A percentile compares a stretch with the other conserved stretches of the same genome.
These are phyloP conservation scores for Elsinoe necatrix DNA, from an alignment of 2,329 filamentous ascomycete species.

Conservation along the genomic window DNA sequence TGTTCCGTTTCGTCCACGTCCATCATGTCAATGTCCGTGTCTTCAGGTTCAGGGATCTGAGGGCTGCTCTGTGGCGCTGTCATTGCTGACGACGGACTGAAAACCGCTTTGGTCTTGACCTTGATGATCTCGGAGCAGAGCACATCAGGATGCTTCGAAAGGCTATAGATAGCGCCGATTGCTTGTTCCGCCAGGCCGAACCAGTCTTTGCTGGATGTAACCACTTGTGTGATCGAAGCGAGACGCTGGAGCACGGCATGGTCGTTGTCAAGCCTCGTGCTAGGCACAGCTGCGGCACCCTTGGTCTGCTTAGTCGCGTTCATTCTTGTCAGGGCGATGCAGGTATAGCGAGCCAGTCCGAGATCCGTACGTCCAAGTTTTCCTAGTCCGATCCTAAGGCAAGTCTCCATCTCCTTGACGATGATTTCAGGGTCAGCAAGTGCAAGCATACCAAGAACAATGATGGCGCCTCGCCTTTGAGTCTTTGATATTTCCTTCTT, in stretches of 20 bases:
- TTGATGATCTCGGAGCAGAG: slow-evolving; percentile 86
- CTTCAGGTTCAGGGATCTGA: slow-evolving; percentile 26
- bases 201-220: slow-evolving; percentile 88
- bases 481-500: slow-evolving; percentile 86
- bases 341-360: slow-evolving; percentile 88
- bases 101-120: slow-evolving; percentile 77
- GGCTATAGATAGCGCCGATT: slow-evolving; percentile 85
- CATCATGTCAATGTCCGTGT: slow-evolving; percentile 32
- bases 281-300: slow-evolving; percentile 53
- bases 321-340: slow-evolving; percentile 83
- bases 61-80: slow-evolving; percentile 21
- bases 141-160: slow-evolving; percentile 89
- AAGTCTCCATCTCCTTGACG: slow-evolving; percentile 88
- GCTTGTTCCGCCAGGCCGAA: slow-evolving; percentile 91
- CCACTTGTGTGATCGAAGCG: slow-evolving; percentile 75
- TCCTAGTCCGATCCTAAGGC: slow-evolving; percentile 83
- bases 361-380: slow-evolving; percentile 71
- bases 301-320: slow-evolving; percentile 75
- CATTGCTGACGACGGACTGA: slow-evolving; percentile 48
- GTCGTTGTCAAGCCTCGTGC: slow-evolving; percentile 79
- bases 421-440: slow-evolving; percentile 88
- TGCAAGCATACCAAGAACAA: slow-evolving; percentile 92
- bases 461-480: slow-evolving; percentile 86
- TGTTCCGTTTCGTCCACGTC: slow-evolving; percentile 26
- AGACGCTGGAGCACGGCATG: slow-evolving; percentile 77